phyloP scores from a whole-genome alignment of 2,329 filamentous ascomycete genomes.

The Ophiosphaerella herpotricha region DNA sequence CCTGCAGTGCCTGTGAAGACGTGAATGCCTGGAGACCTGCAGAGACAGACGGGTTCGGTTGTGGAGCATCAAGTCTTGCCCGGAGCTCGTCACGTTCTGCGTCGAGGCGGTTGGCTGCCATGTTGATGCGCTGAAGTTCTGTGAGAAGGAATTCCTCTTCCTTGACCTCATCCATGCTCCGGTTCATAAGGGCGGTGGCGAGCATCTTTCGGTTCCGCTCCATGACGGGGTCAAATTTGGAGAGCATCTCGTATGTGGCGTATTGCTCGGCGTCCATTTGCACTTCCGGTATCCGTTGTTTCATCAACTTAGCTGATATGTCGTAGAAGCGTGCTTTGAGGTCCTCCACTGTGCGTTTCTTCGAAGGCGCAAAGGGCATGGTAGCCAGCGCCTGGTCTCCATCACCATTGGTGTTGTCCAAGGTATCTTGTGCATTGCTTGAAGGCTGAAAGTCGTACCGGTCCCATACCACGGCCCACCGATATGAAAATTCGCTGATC shows the following conservation, averaged over 20 bases:
- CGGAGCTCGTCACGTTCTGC: constrained; percentile 88
- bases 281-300: constrained; percentile 45
- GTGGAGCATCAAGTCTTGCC: constrained; percentile 81
- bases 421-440: constrained; percentile 26
- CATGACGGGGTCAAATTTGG: constrained; percentile 79
- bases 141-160: constrained; percentile 89
- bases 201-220: constrained; percentile 84
- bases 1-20: constrained; percentile 77
- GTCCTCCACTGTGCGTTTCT: constrained; percentile 78
- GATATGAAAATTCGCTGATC: constrained; percentile 77
- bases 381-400: constrained; percentile 32
- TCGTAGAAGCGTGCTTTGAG: constrained; percentile 91
- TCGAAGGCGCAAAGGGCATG: constrained; percentile 50
- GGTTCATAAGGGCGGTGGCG: constrained; percentile 75
- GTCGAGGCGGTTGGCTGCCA: constrained; percentile 82
- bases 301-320: constrained; percentile 64
- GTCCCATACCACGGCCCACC: constrained; percentile 91
- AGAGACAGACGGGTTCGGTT: constrained; percentile 53
- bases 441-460: constrained; percentile 76
- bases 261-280: constrained; percentile 86
- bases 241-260: constrained; percentile 80
- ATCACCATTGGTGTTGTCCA: constrained; percentile 25
- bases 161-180: constrained; percentile 83
- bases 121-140: constrained; percentile 89
- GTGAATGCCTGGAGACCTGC: constrained; percentile 65